Evolutionary conservation across 1,139 yeast genomes (phyloP).

Genomic region (Nakaseomyces bracarensis): DNA sequence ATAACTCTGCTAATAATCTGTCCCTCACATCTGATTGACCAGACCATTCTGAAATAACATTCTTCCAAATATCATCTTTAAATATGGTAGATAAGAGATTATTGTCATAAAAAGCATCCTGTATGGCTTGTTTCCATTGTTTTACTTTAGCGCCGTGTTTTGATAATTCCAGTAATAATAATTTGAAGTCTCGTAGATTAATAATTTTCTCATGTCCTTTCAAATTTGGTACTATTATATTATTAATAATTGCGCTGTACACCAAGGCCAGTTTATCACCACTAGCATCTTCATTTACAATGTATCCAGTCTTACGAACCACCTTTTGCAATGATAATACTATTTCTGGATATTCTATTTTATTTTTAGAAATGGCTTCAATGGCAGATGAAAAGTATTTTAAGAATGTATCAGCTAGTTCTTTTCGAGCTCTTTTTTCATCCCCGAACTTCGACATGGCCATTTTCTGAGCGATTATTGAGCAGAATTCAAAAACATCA

Average conservation of each 20-base stretch:
- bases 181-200: slow-evolving; percentile 21
- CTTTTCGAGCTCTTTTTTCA: slow-evolving; percentile 52
- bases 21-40: slow-evolving; percentile 38
- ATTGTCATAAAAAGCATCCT: slow-evolving; percentile 46
- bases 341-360: slow-evolving; percentile 13
- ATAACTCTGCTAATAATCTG: slow-evolving; percentile 31
- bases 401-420: slow-evolving; percentile 54
- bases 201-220: slow-evolving; percentile 34
- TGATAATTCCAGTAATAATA: slow-evolving; percentile 31
- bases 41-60: slow-evolving; percentile 27
- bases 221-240: slow-evolving; percentile 39
- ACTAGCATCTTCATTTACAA: slow-evolving; percentile 39
- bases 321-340: slow-evolving; percentile 24
- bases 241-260: slow-evolving; percentile 40
- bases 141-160: slow-evolving; percentile 35
- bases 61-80: slow-evolving; percentile 18
- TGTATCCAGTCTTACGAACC: slow-evolving; percentile 37
- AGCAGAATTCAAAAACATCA: slow-evolving; percentile 43
- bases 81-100: slow-evolving; percentile 20
- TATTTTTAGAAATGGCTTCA: slow-evolving; percentile 14
- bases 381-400: slow-evolving; percentile 44
- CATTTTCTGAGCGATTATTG: slow-evolving; percentile 48
- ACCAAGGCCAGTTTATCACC: slow-evolving; percentile 42
- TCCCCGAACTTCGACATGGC: slow-evolving; percentile 54
- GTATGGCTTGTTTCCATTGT: slow-evolving; percentile 45